phyloP scores from a whole-genome alignment of 1,284 basidiomycete genomes.

The Meripilus lineatus region DNA sequence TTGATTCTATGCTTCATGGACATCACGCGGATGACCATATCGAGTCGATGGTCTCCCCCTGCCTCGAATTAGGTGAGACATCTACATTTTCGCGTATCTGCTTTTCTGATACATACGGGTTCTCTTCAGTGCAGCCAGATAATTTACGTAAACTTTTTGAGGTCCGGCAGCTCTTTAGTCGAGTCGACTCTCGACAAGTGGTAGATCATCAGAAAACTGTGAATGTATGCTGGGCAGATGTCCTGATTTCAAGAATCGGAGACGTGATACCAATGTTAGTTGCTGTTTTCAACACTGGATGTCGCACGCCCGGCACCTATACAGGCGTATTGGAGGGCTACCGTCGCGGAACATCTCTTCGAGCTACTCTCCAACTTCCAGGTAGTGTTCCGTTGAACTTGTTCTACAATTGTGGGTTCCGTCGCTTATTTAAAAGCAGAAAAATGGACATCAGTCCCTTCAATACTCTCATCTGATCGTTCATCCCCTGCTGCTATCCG shows the following conservation, averaged over 20 bases:
- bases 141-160: no score
- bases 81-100: no score
- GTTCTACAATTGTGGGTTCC: neutral
- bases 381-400: constrained; percentile 32
- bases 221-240: constrained; percentile 59
- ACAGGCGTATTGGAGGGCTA: constrained; percentile 33
- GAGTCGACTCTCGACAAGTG: no score
- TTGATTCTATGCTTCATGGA: constrained; percentile 24
- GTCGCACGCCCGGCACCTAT: constrained; percentile 10
- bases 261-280: constrained; percentile 33
- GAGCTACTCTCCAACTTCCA: constrained; percentile 61
- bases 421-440: constrained; percentile 35
- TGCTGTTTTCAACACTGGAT: constrained; percentile 31
- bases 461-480: constrained; percentile 38
- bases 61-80: no score
- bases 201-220: constrained; percentile 26
- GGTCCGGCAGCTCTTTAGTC: no score
- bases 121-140: no score
- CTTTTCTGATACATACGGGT: no score
- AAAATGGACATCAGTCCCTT: constrained; percentile 42
- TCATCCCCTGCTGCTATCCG: constrained; percentile 58
- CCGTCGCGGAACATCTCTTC: constrained; percentile 44
- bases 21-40: no score
- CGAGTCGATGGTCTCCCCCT: no score
- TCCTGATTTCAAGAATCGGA: constrained; percentile 50